Evolutionary conservation across 352 stramenopile species (phyloP).

Genomic region (Pythium aphanidermatum): DNA sequence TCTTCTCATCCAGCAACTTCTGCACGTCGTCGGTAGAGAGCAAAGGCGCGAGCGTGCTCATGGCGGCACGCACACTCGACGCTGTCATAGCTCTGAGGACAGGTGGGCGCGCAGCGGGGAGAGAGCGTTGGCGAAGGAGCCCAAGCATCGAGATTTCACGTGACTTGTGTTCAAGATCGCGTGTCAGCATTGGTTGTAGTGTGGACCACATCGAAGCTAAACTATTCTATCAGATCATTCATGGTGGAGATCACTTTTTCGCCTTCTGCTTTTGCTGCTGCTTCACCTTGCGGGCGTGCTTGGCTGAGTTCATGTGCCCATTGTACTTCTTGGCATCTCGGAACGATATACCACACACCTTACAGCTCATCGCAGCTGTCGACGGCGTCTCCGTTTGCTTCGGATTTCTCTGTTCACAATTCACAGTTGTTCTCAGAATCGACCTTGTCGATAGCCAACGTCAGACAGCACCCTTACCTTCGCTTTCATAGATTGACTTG

Average conservation of each 20-base stretch:
- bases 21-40: conserved; percentile 50
- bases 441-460: background rate
- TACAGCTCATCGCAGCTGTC: conserved; percentile 34
- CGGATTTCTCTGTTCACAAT: conserved; percentile 7
- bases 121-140: no score
- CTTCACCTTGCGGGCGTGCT: conserved; percentile 72
- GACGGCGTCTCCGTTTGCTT: conserved; percentile 14
- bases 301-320: conserved; percentile 81
- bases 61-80: conserved; percentile 2
- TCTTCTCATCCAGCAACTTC: conserved; percentile 20
- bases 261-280: conserved; percentile 36
- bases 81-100: conserved; percentile 10
- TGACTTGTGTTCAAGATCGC: no score
- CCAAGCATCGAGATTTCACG: no score
- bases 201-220: conserved; percentile 11
- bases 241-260: conserved; percentile 1
- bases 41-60: conserved; percentile 31
- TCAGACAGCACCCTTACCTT: background rate
- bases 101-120: conserved; percentile 2
- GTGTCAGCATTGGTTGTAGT: no score
- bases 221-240: background rate
- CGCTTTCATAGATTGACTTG: background rate
- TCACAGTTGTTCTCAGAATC: background rate
- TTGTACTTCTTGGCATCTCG: conserved; percentile 79
- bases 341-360: conserved; percentile 49